Evolutionary conservation across 202 grass and related monocot genomes (phyloP).

Genomic region (Schoenoplectus triqueter): DNA sequence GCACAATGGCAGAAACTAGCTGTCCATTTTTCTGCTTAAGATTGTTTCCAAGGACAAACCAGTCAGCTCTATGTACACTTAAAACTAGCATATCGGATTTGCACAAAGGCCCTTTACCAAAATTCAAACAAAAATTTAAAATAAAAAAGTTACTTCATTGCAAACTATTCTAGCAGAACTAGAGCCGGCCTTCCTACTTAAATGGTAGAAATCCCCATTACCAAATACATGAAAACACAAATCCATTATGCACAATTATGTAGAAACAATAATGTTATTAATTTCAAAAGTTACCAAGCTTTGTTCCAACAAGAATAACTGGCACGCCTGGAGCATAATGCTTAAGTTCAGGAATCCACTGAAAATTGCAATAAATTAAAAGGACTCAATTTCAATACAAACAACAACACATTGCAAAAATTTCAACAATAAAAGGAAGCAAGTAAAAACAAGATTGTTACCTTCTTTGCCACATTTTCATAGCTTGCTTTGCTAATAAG

Average conservation of each 20-base stretch:
- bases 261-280: neutral
- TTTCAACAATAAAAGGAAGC: neutral
- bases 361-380: slow-evolving; percentile 34
- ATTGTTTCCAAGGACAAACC: no score
- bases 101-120: neutral
- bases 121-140: neutral
- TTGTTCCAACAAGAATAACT: slow-evolving; percentile 92
- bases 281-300: slow-evolving; percentile 61
- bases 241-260: slow-evolving; percentile 1
- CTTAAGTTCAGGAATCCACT: slow-evolving; percentile 91
- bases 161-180: neutral
- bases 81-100: neutral
- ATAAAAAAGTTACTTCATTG: no score
- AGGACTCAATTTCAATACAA: slow-evolving; percentile 39
- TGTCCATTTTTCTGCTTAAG: no score
- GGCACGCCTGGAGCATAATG: slow-evolving; percentile 90
- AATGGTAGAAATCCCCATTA: neutral
- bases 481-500: slow-evolving; percentile 77
- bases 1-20: no score
- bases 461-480: slow-evolving; percentile 84
- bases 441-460: neutral
- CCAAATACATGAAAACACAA: neutral
- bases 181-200: neutral
- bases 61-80: neutral
- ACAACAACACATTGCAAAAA: neutral